A percentile compares a stretch with the other conserved stretches of the same genome.
Conservation (phyloP, 2,329 filamentous ascomycete species). For the Coniochaeta ligniaria region DNA sequence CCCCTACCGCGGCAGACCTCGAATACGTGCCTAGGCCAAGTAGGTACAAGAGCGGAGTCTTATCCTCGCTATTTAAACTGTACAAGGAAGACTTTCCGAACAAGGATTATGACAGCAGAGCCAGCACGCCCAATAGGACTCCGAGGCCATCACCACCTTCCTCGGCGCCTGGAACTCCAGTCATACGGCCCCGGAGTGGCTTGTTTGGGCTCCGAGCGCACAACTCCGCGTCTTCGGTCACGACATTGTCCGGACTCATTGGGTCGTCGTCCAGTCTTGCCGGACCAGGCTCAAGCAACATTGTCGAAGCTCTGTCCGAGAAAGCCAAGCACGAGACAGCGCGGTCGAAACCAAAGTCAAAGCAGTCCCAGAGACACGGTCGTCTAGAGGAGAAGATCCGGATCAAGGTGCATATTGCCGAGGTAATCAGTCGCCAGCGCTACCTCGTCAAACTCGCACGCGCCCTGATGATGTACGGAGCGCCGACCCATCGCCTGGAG, state of each 20-base stretch:
- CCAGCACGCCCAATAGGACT: slow-evolving; percentile 33
- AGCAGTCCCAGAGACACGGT: slow-evolving; percentile 6
- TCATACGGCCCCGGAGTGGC: slow-evolving; percentile 26
- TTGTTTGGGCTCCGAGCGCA: slow-evolving; percentile 34
- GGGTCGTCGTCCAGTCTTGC: slow-evolving; percentile 47
- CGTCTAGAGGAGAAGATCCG: slow-evolving; percentile 23
- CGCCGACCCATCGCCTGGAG: slow-evolving; percentile 84
- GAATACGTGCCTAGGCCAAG: slow-evolving; percentile 59
- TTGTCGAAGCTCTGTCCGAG: slow-evolving; percentile 35
- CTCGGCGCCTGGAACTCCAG: slow-evolving; percentile 20
- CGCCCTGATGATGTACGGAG: slow-evolving; percentile 83
- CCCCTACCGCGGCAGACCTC: slow-evolving; percentile 49
- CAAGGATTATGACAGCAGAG: slow-evolving; percentile 13
- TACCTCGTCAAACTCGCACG: slow-evolving; percentile 81
- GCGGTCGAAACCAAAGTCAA: slow-evolving; percentile 8
- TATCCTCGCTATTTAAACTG: slow-evolving; percentile 66
- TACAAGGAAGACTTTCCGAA: slow-evolving; percentile 44
- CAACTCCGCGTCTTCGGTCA: slow-evolving; percentile 23
- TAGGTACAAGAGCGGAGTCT: slow-evolving; percentile 65
- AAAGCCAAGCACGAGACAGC: slow-evolving; percentile 27
- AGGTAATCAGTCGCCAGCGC: slow-evolving; percentile 69
- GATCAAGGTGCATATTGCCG: slow-evolving; percentile 54
- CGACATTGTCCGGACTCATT: slow-evolving; percentile 42
- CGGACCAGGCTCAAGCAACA: slow-evolving; percentile 34
- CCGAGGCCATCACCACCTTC: slow-evolving; percentile 31